Percentiles rank a stretch among this genome's conserved stretches.
phyloP scores from a whole-genome alignment of 2,329 filamentous ascomycete genomes.

The Akanthomyces lecanii region DNA sequence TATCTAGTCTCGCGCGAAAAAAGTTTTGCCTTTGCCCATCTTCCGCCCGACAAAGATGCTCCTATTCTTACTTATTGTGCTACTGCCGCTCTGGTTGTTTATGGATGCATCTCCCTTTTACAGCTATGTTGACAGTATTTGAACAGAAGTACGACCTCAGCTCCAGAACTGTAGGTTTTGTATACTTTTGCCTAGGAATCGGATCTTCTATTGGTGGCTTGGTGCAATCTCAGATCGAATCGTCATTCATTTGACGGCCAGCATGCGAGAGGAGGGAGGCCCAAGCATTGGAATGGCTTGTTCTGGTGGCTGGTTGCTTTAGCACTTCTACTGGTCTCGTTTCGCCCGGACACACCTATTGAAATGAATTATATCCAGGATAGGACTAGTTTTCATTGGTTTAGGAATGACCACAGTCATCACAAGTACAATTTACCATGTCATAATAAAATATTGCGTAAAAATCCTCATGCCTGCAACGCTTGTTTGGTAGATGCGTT shows the following conservation, averaged over 20 bases:
- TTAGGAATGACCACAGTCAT: conserved; percentile 40
- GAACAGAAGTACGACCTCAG: conserved; percentile 45
- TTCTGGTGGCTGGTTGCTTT: too few relatives aligned
- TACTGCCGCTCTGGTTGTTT: conserved; percentile 53
- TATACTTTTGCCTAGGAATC: too few relatives aligned
- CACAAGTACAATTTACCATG: conserved; percentile 39
- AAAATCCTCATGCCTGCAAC: conserved; percentile 46
- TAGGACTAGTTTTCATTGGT: conserved; percentile 43
- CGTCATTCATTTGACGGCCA: too few relatives aligned
- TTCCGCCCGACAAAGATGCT: conserved; percentile 51
- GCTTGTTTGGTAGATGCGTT: conserved; percentile 59
- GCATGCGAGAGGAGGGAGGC: too few relatives aligned
- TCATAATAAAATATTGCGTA: conserved; percentile 35
- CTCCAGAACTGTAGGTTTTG: conserved; percentile 21
- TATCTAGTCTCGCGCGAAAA: conserved; percentile 24
- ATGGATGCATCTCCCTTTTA: conserved; percentile 49
- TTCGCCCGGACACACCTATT: too few relatives aligned
- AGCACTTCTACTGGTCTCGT: too few relatives aligned
- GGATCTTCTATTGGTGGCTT: too few relatives aligned
- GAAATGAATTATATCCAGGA: conserved; percentile 26
- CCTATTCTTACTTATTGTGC: conserved; percentile 47
- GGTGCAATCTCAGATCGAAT: too few relatives aligned
- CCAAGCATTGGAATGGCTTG: too few relatives aligned
- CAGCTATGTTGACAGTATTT: conserved; percentile 36
- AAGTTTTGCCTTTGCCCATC: conserved; percentile 47